phyloP scores from a whole-genome alignment of 148 eudicot species.

The Chenopodium berlandieri region DNA sequence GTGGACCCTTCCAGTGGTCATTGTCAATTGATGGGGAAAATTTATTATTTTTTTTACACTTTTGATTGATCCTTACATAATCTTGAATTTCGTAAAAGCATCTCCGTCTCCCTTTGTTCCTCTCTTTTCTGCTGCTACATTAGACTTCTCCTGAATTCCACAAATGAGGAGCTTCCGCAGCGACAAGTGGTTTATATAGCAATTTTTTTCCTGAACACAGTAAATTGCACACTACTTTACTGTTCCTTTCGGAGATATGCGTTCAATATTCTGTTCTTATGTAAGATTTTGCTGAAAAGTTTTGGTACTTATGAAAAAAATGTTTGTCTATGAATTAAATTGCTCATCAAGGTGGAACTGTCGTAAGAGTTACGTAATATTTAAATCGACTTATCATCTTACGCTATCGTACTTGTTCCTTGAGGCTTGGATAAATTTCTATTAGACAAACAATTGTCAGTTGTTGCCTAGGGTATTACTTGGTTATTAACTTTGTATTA shows the following conservation, averaged over 20 bases:
- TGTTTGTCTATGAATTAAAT: neutral
- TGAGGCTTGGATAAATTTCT: neutral
- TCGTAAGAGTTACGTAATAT: neutral
- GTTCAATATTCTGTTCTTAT: neutral
- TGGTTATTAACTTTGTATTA: conserved; percentile 20
- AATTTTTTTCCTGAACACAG: neutral
- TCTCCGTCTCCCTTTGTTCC: neutral
- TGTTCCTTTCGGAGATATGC: neutral
- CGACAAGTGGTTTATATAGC: neutral
- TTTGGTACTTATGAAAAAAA: neutral
- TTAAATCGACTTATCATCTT: too few species aligned
- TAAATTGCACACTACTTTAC: neutral
- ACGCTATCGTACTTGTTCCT: neutral
- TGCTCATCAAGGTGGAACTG: neutral
- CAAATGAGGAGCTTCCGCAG: neutral
- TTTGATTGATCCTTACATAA: neutral
- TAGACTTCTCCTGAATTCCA: neutral
- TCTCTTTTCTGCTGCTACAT: neutral
- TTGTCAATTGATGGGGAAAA: neutral
- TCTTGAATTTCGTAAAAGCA: neutral
- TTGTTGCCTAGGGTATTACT: neutral
- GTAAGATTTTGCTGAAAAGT: neutral
- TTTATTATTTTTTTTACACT: neutral
- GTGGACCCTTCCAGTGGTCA: neutral
- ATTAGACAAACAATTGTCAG: neutral